Evolutionary conservation across 805 yeast genomes (phyloP).

Genomic region (Wickerhamomyces silvicola): DNA sequence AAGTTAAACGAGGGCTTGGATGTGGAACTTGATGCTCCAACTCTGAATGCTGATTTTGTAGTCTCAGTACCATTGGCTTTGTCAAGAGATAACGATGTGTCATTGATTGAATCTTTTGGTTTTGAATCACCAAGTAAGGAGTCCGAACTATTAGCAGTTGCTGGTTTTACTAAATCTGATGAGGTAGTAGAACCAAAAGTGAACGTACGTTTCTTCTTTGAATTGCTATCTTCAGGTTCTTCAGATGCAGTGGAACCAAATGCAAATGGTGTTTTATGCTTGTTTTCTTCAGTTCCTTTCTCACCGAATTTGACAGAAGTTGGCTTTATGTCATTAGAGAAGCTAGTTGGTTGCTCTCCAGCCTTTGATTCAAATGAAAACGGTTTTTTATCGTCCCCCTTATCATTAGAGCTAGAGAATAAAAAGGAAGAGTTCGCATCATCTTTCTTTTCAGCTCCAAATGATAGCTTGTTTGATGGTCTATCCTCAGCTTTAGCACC

Average conservation of each 20-base stretch:
- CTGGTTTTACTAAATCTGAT: too few species aligned
- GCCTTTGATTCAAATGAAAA: constrained; percentile 1
- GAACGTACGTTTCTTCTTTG: constrained; percentile 2
- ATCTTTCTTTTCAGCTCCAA: not conserved
- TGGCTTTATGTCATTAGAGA: not conserved
- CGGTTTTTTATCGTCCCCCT: not conserved
- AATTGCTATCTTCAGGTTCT: constrained; percentile 1
- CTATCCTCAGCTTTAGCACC: not conserved
- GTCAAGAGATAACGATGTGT: not conserved
- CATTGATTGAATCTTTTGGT: not conserved
- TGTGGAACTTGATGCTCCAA: constrained; percentile 1
- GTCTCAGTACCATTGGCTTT: not conserved
- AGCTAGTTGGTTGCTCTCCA: not conserved
- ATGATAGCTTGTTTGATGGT: constrained; percentile 1
- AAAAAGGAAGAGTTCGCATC: too few species aligned
- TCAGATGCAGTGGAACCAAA: constrained; percentile 9
- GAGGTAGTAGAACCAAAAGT: too few species aligned
- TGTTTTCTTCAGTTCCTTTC: not conserved
- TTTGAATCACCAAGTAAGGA: not conserved
- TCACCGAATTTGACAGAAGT: not conserved
- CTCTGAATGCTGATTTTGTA: constrained; percentile 3
- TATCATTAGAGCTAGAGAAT: too few species aligned
- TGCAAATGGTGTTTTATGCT: constrained; percentile 11
- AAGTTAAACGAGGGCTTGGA: constrained; percentile 9
- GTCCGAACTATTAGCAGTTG: not conserved